Evolutionary conservation across 345 rosid genomes (phyloP), one percentile per base, ranked within the genome.

Genomic region (Psidium guajava): DNA sequence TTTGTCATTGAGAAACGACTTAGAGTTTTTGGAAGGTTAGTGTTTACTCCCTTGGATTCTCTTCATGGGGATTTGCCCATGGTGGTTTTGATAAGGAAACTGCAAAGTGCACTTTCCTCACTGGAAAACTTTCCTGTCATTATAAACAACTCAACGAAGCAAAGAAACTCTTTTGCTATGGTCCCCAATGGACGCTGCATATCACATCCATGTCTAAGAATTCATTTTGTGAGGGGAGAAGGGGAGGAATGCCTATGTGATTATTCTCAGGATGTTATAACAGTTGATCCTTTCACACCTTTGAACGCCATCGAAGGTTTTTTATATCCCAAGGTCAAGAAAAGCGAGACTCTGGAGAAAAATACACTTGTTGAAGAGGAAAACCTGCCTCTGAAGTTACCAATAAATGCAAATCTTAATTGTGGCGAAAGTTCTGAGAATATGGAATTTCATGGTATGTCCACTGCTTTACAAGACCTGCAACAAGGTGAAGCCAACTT

Each of bases 201-300:
- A 59, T 84, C 85, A 75, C 89, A 94, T 89, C 97, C 98, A 4
- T 92, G 97, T 91, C 85, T 97, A 55, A 94, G 82, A 89, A 93
- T 95, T 86, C 94, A 92, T 83, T 97, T 97, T 87, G 85, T 91
- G 87, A 92, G 87, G 89, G 98, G 85, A 55, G 93, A 95, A 58
- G 97, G 93, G 58, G 99, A 94, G 91, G 89, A 91, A 86, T 47
- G 90, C 89, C 90, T 95, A 82, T 86, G 91, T 87, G 93, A 95
- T 87, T 92, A 86, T 86, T 88, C 91, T 81, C 90, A 89, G 89
- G 95, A 92, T 82, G 88, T 88, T 84, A 61, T 91, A 83, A 89
- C 95, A 82, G 96, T 95, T 88, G 99, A 97, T 86, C 98, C 99
- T 85, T 92, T 97, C 83, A 90, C 93, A 84, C 89, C 93, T 69